Conservation (phyloP, 2,329 filamentous ascomycete genomes). For the Aspergillus texensis region DNA sequence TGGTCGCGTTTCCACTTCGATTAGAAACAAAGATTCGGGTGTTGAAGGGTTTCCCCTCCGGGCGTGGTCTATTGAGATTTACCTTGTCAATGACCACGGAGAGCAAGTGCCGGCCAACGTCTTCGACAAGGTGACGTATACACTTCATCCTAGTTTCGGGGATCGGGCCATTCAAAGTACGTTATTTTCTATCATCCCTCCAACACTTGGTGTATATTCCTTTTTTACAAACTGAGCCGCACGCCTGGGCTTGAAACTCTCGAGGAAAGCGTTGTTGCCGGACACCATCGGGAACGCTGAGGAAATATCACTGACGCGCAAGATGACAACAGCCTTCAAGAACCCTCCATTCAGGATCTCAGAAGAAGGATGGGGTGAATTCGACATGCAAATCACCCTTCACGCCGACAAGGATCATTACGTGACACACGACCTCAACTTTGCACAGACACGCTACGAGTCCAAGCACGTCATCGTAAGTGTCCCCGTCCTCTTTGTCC, state of each 20-base stretch:
- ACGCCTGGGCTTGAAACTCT: too few species aligned
- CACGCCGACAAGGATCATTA: slow-evolving; percentile 85
- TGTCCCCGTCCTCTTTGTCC: not conserved
- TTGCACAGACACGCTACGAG: slow-evolving; percentile 79
- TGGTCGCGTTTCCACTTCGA: slow-evolving; percentile 22
- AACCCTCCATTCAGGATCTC: slow-evolving; percentile 84
- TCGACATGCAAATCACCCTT: slow-evolving; percentile 87
- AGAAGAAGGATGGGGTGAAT: slow-evolving; percentile 98
- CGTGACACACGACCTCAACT: slow-evolving; percentile 89
- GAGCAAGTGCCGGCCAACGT: slow-evolving; percentile 79
- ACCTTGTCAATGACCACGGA: slow-evolving; percentile 80
- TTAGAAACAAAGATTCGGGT: slow-evolving; percentile 76
- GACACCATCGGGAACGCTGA: not conserved
- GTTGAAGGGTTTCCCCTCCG: slow-evolving; percentile 91
- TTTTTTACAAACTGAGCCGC: not conserved
- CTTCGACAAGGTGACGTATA: slow-evolving; percentile 92
- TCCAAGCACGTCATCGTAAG: slow-evolving; percentile 72
- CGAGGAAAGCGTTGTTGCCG: not conserved
- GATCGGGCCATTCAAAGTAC: slow-evolving; percentile 78
- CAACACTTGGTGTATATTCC: not conserved
- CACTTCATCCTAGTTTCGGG: slow-evolving; percentile 90
- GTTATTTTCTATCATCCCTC: slow-evolving; percentile 35
- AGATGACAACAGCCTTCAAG: slow-evolving; percentile 64
- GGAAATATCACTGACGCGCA: slow-evolving; percentile 8
- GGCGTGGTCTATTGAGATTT: slow-evolving; percentile 86